Conservation (phyloP, 2,329 filamentous ascomycete species). For the Fusarium scirpi region DNA sequence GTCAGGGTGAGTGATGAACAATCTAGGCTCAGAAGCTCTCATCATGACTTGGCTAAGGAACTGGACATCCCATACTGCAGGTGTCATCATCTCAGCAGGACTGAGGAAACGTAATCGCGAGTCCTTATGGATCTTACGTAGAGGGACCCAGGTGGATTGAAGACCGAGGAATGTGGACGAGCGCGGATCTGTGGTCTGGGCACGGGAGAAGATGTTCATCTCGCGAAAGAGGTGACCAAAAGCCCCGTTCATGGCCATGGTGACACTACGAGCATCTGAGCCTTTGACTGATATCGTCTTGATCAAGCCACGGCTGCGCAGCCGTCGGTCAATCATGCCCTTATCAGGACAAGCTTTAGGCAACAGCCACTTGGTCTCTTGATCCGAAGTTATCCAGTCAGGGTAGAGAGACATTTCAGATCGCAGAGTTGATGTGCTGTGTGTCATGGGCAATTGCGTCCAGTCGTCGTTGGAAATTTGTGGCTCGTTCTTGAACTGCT, state of each 20-base stretch:
- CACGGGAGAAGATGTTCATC: conserved; percentile 54
- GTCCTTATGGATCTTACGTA: conserved; percentile 81
- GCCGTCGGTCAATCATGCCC: conserved; percentile 73
- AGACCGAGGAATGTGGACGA: conserved; percentile 68
- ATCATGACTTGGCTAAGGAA: conserved; percentile 81
- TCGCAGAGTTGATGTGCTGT: conserved; percentile 58
- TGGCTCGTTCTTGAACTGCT: conserved; percentile 60
- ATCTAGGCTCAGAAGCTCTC: conserved; percentile 73
- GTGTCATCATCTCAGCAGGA: conserved; percentile 78
- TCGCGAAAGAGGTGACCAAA: conserved; percentile 69
- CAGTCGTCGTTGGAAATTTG: conserved; percentile 61
- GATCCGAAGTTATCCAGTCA: conserved; percentile 60
- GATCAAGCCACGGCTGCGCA: conserved; percentile 80
- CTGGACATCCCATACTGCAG: conserved; percentile 76
- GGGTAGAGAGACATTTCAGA: conserved; percentile 61
- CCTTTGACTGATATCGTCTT: conserved; percentile 71
- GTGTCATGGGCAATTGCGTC: conserved; percentile 65
- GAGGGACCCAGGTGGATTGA: conserved; percentile 76
- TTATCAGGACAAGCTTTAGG: conserved; percentile 75
- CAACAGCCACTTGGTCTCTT: conserved; percentile 71
- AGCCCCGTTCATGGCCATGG: conserved; percentile 70
- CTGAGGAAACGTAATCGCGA: conserved; percentile 77
- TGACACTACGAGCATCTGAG: conserved; percentile 75
- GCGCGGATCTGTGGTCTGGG: conserved; percentile 44
- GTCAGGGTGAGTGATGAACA: conserved; percentile 81